Evolutionary conservation across 2,329 filamentous ascomycete species (phyloP), one percentile per base, ranked within the genome.

Genomic region (Pseudogymnoascus sp.): DNA sequence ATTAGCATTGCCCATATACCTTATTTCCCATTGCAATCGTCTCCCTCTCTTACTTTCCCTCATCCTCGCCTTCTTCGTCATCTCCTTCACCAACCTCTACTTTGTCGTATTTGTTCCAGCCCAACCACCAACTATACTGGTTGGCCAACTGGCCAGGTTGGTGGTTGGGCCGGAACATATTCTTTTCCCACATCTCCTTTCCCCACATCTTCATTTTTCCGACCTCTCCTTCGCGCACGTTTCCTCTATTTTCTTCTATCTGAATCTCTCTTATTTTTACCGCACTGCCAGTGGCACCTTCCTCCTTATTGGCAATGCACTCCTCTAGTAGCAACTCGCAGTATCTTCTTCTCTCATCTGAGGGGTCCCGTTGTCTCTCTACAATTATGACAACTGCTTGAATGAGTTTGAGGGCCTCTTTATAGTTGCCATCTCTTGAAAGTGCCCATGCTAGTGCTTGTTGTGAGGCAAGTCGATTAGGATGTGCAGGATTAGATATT

Each of bases 391-490:
- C 14, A 49, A 49, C 14, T 4, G 7, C 23, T 49, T 28, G 12
- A 16, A 28, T 49, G 25, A 28, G 3, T 28, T 49, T 2, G 23
- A 49, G 12, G 14, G 23, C 42, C 23, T 9, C 23, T 9, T 49
- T 8, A 49, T 28, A 9, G 5, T n/a, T 28, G 7, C 23, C 42
- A 49, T 14, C 7, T 14, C 14, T 5, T 25, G 12, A n/a, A 49
- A 49, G 23, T 39, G 36, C 62, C 4, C 12, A 12, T 11, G 49
- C 62, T 8, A 65, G 49, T 25, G 23, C 41, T 14, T 65, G 55
- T 42, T 65, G 49, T 9, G 62, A 65, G 8, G 52, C 7, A 25
- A 64, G 35, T 3, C 25, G 52, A 9, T 45, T 30, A 16, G 62
- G 60, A 45, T 65, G 39, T 19, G n/a, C 23, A 28, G 14, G 19